Conservation (phyloP, 176 grass and related monocot species). For the Oryza officinalis region DNA sequence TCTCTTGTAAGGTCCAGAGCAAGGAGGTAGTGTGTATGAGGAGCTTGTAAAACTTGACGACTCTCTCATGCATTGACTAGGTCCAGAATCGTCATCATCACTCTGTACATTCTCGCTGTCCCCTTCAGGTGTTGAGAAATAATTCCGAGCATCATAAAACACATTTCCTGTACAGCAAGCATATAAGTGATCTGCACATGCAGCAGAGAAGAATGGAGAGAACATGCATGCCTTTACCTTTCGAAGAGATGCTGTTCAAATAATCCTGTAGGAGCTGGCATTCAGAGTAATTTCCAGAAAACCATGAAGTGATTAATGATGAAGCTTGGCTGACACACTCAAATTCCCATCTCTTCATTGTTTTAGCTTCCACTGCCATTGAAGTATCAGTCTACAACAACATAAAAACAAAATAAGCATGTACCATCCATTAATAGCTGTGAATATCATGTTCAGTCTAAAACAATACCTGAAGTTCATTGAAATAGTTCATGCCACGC, state of each 20-base stretch:
- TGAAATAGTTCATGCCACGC: constrained; percentile 89
- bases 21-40: constrained; percentile 62
- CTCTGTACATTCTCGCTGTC: constrained; percentile 35
- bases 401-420: constrained; percentile 18
- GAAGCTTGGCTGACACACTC: constrained; percentile 86
- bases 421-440: constrained; percentile 15
- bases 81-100: constrained; percentile 39
- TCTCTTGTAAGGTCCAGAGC: constrained; percentile 83
- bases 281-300: constrained; percentile 60
- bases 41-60: constrained; percentile 37
- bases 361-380: constrained; percentile 78
- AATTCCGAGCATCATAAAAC: constrained; percentile 77
- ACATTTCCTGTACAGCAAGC: constrained; percentile 59
- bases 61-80: constrained; percentile 25
- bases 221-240: constrained; percentile 48
- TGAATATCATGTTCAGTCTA: background rate
- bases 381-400: constrained; percentile 84
- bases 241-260: constrained; percentile 62
- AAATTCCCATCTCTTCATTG: constrained; percentile 96
- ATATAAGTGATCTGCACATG: constrained; percentile 37
- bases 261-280: constrained; percentile 58
- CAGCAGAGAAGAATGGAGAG: constrained; percentile 28
- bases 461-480: constrained; percentile 89
- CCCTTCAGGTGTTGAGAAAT: constrained; percentile 38
- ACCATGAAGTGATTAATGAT: constrained; percentile 68